A percentile compares a stretch with the other conserved stretches of the same genome.
Conservation (phyloP, 1,284 basidiomycete genomes). For the Cronartium quercuum region DNA sequence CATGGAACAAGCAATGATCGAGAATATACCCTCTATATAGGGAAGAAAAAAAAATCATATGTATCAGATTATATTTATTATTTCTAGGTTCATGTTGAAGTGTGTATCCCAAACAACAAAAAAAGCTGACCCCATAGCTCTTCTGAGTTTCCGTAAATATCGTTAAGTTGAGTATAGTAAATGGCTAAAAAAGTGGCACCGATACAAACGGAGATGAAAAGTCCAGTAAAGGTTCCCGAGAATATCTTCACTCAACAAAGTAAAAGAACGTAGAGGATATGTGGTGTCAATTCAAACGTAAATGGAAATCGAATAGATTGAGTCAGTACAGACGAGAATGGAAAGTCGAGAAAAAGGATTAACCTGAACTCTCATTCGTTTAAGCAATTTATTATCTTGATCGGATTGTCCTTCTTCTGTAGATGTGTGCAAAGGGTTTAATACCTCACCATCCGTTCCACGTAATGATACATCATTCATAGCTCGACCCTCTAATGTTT, state of each 20-base stretch:
- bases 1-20: slow-evolving; percentile 61
- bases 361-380: slow-evolving; percentile 35
- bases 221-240: slow-evolving; percentile 66
- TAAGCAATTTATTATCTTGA: slow-evolving; percentile 5
- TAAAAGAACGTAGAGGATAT: background rate
- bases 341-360: background rate
- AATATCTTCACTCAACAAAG: slow-evolving; percentile 62
- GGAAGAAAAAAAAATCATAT: background rate
- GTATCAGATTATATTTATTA: slow-evolving; percentile 40
- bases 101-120: background rate
- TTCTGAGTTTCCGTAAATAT: slow-evolving; percentile 58
- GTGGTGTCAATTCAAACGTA: background rate
- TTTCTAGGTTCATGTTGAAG: background rate
- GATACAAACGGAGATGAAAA: slow-evolving; percentile 68
- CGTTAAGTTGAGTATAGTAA: slow-evolving; percentile 55
- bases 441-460: background rate
- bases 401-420: background rate
- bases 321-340: background rate
- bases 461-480: background rate
- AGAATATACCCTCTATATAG: slow-evolving; percentile 30
- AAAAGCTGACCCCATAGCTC: slow-evolving; percentile 51
- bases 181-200: slow-evolving; percentile 55
- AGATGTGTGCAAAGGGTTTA: background rate
- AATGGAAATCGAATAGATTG: slow-evolving; percentile 2
- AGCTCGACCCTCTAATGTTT: background rate